These are phyloP conservation scores for Ceratocystis ficicola DNA, from an alignment of 2,329 filamentous ascomycete genomes.

Conservation along the genomic window DNA sequence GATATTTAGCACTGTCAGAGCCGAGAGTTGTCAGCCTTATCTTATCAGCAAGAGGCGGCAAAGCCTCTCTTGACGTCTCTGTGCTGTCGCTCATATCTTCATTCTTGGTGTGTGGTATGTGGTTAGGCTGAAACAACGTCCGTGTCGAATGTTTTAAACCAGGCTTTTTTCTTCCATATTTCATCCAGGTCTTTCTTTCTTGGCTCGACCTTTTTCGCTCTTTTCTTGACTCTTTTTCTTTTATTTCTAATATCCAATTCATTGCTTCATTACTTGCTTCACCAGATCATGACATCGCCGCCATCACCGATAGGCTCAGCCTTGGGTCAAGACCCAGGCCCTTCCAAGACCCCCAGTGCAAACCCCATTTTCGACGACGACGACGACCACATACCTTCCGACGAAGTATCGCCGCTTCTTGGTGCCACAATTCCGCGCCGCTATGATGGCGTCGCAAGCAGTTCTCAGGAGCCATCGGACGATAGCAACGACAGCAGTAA, in stretches of 20 bases:
- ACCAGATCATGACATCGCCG: conserved; percentile 1
- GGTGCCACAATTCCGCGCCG: conserved; percentile 30
- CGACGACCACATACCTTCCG: conserved; percentile 25
- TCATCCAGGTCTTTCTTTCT: background rate
- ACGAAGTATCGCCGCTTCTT: conserved; percentile 44
- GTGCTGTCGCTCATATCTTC: background rate
- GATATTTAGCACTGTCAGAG: background rate
- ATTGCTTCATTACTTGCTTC: background rate
- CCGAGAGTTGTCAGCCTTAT: background rate
- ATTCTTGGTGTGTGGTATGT: background rate
- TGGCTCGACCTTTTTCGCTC: background rate
- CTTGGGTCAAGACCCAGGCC: conserved; percentile 5
- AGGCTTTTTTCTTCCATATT: background rate
- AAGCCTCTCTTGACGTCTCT: conserved; percentile 7
- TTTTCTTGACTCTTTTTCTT: background rate
- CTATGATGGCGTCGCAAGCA: conserved; percentile 32
- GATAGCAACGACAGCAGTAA: conserved; percentile 22
- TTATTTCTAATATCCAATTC: background rate
- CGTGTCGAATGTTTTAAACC: background rate
- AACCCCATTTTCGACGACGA: conserved; percentile 25
- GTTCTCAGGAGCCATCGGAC: conserved; percentile 23
- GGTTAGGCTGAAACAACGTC: conserved; percentile 14
- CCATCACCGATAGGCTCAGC: background rate
- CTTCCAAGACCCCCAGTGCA: background rate
- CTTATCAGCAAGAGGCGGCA: background rate